phyloP scores from a whole-genome alignment of 768 basidiomycete genomes.

The Pleurotus tuoliensis region DNA sequence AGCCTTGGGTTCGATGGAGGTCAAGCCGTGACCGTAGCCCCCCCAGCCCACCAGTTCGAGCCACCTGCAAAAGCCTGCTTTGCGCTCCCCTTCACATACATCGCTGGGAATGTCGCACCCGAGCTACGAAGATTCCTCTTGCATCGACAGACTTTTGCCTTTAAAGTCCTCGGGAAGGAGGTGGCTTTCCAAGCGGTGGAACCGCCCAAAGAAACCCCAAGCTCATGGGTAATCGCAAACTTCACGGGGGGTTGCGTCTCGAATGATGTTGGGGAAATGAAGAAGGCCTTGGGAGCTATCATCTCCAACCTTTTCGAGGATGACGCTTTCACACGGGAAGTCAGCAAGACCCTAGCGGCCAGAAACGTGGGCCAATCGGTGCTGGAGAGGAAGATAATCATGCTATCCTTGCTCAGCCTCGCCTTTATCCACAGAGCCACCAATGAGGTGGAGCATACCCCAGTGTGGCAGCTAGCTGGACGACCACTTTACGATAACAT shows the following conservation, averaged over 20 bases:
- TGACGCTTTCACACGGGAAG: not conserved
- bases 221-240: not conserved
- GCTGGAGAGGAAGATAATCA: not conserved
- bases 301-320: not conserved
- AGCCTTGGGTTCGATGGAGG: not conserved
- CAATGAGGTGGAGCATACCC: not conserved
- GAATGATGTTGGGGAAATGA: not conserved
- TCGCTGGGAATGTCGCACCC: not conserved
- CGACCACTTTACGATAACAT: not conserved
- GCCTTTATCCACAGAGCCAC: not conserved
- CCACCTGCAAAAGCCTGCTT: not conserved
- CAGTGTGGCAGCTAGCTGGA: not conserved
- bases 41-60: not conserved
- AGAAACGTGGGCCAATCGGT: not conserved
- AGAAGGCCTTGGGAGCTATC: not conserved
- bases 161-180: not conserved
- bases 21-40: not conserved
- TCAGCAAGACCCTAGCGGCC: not conserved
- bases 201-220: not conserved
- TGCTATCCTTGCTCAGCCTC: not conserved
- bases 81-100: not conserved
- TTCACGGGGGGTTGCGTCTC: not conserved
- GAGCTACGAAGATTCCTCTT: not conserved
- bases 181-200: not conserved
- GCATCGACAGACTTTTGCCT: not conserved